Conservation (phyloP, 805 yeast genomes). For the Torulaspora quercuum region DNA sequence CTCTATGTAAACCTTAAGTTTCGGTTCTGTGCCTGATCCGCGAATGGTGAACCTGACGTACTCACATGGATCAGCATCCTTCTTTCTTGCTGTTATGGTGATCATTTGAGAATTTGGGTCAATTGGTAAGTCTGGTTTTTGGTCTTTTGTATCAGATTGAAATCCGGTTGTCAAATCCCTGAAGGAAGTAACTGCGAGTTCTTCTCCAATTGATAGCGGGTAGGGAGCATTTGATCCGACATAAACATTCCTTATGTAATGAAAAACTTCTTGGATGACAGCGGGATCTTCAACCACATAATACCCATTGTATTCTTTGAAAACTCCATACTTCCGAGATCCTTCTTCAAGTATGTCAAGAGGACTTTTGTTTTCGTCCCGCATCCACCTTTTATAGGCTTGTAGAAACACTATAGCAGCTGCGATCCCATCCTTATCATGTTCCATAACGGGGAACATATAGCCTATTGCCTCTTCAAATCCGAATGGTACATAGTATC, state of each 20-base stretch:
- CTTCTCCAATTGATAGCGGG: conserved; percentile 53
- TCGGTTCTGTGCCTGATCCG: conserved; percentile 97
- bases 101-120: conserved; percentile 84
- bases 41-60: conserved; percentile 74
- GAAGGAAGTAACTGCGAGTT: conserved; percentile 58
- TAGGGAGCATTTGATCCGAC: conserved; percentile 21
- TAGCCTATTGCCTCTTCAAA: conserved; percentile 96
- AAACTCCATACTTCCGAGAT: conserved; percentile 68
- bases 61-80: conserved; percentile 29
- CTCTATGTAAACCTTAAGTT: conserved; percentile 86
- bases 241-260: conserved; percentile 44
- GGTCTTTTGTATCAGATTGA: conserved; percentile 62
- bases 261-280: conserved; percentile 54
- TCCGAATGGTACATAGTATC: conserved; percentile 77
- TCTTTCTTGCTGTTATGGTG: conserved; percentile 50
- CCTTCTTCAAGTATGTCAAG: conserved; percentile 55
- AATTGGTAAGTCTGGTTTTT: conserved; percentile 62
- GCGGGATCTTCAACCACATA: conserved; percentile 58
- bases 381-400: conserved; percentile 53
- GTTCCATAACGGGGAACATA: conserved; percentile 71
- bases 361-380: conserved; percentile 38
- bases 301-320: conserved; percentile 83
- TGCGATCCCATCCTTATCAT: conserved; percentile 90
- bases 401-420: conserved; percentile 77
- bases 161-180: conserved; percentile 82